Evolutionary conservation across 2,329 filamentous ascomycete species (phyloP), one percentile per base, ranked within the genome.

Genomic region (Fusarium sulawesiense): DNA sequence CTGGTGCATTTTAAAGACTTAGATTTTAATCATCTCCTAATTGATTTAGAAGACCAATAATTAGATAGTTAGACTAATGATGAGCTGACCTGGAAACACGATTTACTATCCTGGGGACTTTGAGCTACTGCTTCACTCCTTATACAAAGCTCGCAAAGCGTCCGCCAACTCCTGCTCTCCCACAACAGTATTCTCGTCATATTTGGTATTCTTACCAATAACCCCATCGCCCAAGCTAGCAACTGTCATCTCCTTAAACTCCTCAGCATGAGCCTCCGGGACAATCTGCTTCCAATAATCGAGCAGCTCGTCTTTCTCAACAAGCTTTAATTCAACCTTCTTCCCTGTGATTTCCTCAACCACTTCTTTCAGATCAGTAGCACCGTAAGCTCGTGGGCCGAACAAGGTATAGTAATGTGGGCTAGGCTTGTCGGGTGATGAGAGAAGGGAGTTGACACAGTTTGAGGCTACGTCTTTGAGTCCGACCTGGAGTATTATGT

Each of bases 171-270:
- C 73, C 3, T 72, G 40, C n/a, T 66, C 50, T 1, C 78, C 76
- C 47, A 48, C 60, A 2, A 78, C 50, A 0, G 71, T 76, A 6
- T 73, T 45, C 23, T 76, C 73, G 8, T 72, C 72, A 29, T 73
- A 70, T 2, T 54, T 69, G 47, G 71, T 76, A 18, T 77, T 66
- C 10, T 60, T 65, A 3, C 54, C 64, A 49, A 73, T 71, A 25
- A 76, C 61, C 1, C 78, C 78, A 3, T 71, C 77, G 9, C 71
- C 65, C 21, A 77, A 49, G 2, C 60, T 54, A 8, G 74, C 69
- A 9, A 56, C 64, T 0, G 71, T 75, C 70, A 80, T 76, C 40
- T 76, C 76, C 11, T 75, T 75, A n/a, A 78, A 71, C 14, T 76
- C 76, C 21, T 66, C 63, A 2, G 72, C 76, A 34, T 75, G 68